Evolutionary conservation across 83 land plant genomes (phyloP).

Genomic region (Picea engelmannii): DNA sequence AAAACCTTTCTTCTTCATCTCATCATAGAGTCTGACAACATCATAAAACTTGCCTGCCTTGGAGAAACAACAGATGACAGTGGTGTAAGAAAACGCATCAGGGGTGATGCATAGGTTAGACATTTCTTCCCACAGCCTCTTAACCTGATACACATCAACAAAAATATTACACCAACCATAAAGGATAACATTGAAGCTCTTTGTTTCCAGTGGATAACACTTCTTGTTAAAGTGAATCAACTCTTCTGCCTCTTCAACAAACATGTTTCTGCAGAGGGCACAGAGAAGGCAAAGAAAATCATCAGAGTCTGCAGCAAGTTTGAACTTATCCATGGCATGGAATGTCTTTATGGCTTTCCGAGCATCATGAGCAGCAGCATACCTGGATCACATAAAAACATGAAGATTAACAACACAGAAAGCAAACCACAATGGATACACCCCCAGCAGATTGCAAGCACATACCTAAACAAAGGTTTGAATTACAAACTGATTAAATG

Average conservation of each 20-base stretch:
- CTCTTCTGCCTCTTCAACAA: slow-evolving; percentile 70
- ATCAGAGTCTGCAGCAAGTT: slow-evolving; percentile 29
- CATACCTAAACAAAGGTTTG: background rate
- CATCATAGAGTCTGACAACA: slow-evolving; percentile 58
- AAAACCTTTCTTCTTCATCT: slow-evolving; percentile 64
- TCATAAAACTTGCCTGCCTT: slow-evolving; percentile 59
- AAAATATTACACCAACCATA: slow-evolving; percentile 62
- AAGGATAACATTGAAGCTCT: slow-evolving; percentile 61
- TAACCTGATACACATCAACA: slow-evolving; percentile 49
- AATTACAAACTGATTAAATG: too few species aligned
- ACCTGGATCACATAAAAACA: slow-evolving; percentile 29
- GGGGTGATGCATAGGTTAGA: slow-evolving; percentile 52
- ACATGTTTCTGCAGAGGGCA: slow-evolving; percentile 47
- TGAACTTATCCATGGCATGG: slow-evolving; percentile 57
- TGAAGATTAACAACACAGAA: background rate
- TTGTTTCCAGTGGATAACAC: slow-evolving; percentile 49
- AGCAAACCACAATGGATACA: background rate
- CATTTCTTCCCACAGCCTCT: slow-evolving; percentile 74
- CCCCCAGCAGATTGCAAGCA: background rate
- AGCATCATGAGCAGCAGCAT: slow-evolving; percentile 53
- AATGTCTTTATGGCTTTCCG: slow-evolving; percentile 58
- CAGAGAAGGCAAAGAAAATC: slow-evolving; percentile 41
- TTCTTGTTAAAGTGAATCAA: slow-evolving; percentile 44
- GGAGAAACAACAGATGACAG: slow-evolving; percentile 60
- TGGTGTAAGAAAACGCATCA: slow-evolving; percentile 46